Evolutionary conservation across 495 filamentous ascomycete genomes (phyloP).

Genomic region (Podospora pseudopauciseta): DNA sequence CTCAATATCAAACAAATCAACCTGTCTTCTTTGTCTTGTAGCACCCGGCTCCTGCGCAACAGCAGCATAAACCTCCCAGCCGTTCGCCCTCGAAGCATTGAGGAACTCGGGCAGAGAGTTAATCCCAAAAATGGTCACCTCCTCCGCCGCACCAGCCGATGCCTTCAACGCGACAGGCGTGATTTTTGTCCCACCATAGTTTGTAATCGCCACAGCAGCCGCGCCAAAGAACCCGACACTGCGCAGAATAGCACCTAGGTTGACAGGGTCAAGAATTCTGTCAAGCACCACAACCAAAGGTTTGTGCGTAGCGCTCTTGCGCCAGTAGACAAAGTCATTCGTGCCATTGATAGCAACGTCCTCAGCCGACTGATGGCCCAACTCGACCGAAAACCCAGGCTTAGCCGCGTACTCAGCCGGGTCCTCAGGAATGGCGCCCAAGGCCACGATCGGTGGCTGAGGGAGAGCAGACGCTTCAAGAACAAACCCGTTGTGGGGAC

Average conservation of each 20-base stretch:
- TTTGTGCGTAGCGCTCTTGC: conserved; percentile 47
- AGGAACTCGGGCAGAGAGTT: conserved; percentile 66
- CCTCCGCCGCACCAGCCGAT: conserved; percentile 80
- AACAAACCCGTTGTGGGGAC: conserved; percentile 88
- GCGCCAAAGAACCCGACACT: conserved; percentile 82
- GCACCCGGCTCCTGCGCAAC: conserved; percentile 43
- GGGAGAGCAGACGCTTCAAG: conserved; percentile 84
- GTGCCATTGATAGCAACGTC: conserved; percentile 68
- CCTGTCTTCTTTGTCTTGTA: conserved; percentile 27
- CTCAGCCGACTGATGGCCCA: conserved; percentile 68
- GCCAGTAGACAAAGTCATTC: conserved; percentile 33
- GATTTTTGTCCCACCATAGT: conserved; percentile 64
- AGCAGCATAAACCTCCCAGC: conserved; percentile 83
- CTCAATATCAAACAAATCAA: conserved; percentile 35
- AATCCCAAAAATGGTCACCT: conserved; percentile 65
- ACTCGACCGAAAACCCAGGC: conserved; percentile 51
- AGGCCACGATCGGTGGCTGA: conserved; percentile 60
- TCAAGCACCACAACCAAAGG: conserved; percentile 81
- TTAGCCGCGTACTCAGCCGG: conserved; percentile 34
- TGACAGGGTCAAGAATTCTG: conserved; percentile 81
- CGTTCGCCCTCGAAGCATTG: conserved; percentile 57
- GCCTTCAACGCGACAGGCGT: conserved; percentile 78
- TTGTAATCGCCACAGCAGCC: conserved; percentile 67
- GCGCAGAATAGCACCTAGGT: conserved; percentile 84
- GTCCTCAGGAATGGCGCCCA: conserved; percentile 47